phyloP scores from a whole-genome alignment of 768 basidiomycete genomes.

The Termitomyces sp. region DNA sequence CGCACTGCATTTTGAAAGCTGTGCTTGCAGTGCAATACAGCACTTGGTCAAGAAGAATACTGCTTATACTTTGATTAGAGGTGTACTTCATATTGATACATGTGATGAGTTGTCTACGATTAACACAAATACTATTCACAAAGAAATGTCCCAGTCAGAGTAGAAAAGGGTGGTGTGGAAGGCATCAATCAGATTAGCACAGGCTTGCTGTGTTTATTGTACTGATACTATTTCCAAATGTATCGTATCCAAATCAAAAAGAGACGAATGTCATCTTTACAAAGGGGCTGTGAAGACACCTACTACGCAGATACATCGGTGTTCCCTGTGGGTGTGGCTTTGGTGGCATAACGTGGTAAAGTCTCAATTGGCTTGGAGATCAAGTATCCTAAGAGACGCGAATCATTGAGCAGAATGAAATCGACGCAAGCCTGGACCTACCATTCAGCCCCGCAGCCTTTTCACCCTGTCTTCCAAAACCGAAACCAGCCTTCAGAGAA shows the following conservation, averaged over 20 bases:
- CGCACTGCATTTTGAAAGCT: no score
- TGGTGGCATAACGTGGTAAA: constrained; percentile 51
- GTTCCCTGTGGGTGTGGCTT: constrained; percentile 17
- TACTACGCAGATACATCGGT: constrained; percentile 1
- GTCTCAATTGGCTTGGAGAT: constrained; percentile 59
- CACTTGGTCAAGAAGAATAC: background rate
- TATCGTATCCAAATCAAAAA: background rate
- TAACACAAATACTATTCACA: background rate
- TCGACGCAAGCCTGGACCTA: constrained; percentile 12
- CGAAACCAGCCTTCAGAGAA: constrained; percentile 46
- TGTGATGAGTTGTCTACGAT: no score
- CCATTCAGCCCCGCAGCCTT: constrained; percentile 64
- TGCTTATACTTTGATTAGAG: background rate
- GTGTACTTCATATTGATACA: background rate
- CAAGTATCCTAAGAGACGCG: constrained; percentile 35
- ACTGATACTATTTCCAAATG: background rate
- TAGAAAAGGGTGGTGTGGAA: background rate
- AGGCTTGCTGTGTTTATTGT: background rate
- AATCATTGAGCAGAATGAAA: background rate
- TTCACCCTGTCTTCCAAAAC: constrained; percentile 80
- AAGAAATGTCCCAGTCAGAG: background rate
- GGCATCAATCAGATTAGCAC: background rate
- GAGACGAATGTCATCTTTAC: background rate
- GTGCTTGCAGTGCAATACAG: no score
- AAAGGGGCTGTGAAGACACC: background rate